Conservation (phyloP, 1,284 basidiomycete species). For the Meripilus lineatus region DNA sequence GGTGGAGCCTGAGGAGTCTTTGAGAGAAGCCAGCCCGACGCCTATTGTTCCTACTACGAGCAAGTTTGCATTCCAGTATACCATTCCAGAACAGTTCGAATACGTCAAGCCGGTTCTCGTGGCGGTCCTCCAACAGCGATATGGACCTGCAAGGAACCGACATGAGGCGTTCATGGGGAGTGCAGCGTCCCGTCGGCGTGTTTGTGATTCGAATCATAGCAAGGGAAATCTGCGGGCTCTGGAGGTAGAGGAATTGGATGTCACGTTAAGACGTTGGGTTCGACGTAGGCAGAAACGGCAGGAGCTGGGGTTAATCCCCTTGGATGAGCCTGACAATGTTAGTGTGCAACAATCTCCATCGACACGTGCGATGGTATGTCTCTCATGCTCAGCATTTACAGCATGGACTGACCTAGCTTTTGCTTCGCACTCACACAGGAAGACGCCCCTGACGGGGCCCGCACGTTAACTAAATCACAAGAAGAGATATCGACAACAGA, state of each 20-base stretch:
- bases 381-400: not conserved
- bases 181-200: constrained; percentile 37
- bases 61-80: constrained; percentile 39
- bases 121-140: constrained; percentile 51
- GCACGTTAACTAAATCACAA: no score
- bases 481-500: no score
- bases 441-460: no score
- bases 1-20: constrained; percentile 19
- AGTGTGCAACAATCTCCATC: no score
- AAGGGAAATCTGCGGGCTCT: constrained; percentile 48
- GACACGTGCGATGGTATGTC: not conserved
- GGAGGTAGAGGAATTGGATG: constrained; percentile 45
- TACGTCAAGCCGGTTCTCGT: constrained; percentile 59
- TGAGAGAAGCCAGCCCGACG: constrained; percentile 31
- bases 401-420: no score
- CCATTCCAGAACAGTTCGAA: constrained; percentile 53
- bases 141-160: constrained; percentile 42
- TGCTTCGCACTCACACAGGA: no score
- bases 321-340: constrained; percentile 2
- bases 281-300: constrained; percentile 31
- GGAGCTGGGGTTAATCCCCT: constrained; percentile 15
- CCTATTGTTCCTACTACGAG: constrained; percentile 34
- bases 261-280: constrained; percentile 49
- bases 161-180: constrained; percentile 57
- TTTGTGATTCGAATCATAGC: constrained; percentile 43